These are phyloP conservation scores for Pistacia atlantica DNA, from an alignment of 345 rosid genomes.

Conservation along the genomic window DNA sequence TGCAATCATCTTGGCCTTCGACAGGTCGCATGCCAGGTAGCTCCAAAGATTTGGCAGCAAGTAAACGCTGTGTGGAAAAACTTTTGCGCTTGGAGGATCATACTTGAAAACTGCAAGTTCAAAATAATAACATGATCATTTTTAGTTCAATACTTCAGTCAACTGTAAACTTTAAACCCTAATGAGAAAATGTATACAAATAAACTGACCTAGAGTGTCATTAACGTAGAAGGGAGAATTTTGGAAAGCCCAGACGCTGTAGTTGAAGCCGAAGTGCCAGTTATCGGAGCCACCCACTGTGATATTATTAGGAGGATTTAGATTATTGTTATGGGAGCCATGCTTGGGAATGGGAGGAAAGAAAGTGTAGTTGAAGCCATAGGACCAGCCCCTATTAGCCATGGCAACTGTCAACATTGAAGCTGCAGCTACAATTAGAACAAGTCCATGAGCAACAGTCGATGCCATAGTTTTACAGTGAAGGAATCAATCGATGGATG, in stretches of 20 bases:
- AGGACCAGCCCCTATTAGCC: slow-evolving; percentile 41
- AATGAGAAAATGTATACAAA: not conserved
- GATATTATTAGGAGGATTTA: slow-evolving; percentile 41
- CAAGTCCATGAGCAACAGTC: not conserved
- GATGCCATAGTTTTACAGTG: slow-evolving; percentile 19
- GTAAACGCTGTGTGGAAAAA: slow-evolving; percentile 63
- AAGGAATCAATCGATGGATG: not conserved
- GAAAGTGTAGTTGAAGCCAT: slow-evolving; percentile 28
- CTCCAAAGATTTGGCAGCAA: slow-evolving; percentile 51
- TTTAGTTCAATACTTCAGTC: too few relatives aligned
- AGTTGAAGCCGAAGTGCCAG: slow-evolving; percentile 68
- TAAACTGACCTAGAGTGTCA: slow-evolving; percentile 55
- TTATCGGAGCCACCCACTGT: slow-evolving; percentile 65
- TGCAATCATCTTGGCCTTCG: slow-evolving; percentile 54
- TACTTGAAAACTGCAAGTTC: slow-evolving; percentile 17
- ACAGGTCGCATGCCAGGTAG: slow-evolving; percentile 50
- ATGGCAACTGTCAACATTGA: slow-evolving; percentile 23
- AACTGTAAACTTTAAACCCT: too few relatives aligned
- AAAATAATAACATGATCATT: too few relatives aligned
- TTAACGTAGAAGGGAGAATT: slow-evolving; percentile 60
- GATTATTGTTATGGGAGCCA: slow-evolving; percentile 19
- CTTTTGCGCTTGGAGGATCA: slow-evolving; percentile 52
- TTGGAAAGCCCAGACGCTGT: slow-evolving; percentile 61
- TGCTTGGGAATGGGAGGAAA: not conserved
- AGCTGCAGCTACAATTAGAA: slow-evolving; percentile 17